Evolutionary conservation across 2,329 filamentous ascomycete genomes (phyloP).

Genomic region (Ascochyta pisi): DNA sequence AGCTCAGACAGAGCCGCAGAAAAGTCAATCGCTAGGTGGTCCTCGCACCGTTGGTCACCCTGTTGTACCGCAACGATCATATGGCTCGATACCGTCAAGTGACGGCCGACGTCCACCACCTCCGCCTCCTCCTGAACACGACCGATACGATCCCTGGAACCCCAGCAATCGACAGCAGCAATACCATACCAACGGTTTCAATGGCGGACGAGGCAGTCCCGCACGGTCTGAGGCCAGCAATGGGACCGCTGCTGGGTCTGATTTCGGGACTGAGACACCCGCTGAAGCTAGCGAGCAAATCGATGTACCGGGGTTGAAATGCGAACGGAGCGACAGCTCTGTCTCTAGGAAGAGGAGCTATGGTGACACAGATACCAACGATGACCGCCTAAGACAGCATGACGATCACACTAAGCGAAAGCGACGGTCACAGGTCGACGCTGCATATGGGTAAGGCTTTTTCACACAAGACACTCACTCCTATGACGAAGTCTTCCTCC

Average conservation of each 20-base stretch:
- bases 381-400: constrained; percentile 42
- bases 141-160: constrained; percentile 35
- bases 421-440: constrained; percentile 44
- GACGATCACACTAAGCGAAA: constrained; percentile 48
- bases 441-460: constrained; percentile 45
- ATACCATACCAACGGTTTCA: constrained; percentile 24
- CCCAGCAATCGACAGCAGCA: constrained; percentile 21
- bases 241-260: constrained; percentile 43
- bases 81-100: constrained; percentile 33
- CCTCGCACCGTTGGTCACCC: constrained; percentile 20
- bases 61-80: constrained; percentile 30
- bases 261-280: constrained; percentile 41
- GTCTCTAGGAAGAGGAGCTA: constrained; percentile 47
- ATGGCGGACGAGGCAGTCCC: constrained; percentile 38
- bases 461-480: background rate
- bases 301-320: constrained; percentile 20
- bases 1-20: constrained; percentile 22
- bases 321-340: constrained; percentile 42
- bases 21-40: constrained; percentile 34
- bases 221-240: constrained; percentile 45
- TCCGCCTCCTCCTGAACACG: constrained; percentile 29
- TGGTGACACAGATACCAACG: constrained; percentile 43
- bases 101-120: constrained; percentile 26
- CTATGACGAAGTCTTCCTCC: too few relatives aligned
- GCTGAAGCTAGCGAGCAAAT: constrained; percentile 20